These are phyloP conservation scores for Suaeda aralocaspica DNA, from an alignment of 148 eudicot species.

Conservation along the genomic window DNA sequence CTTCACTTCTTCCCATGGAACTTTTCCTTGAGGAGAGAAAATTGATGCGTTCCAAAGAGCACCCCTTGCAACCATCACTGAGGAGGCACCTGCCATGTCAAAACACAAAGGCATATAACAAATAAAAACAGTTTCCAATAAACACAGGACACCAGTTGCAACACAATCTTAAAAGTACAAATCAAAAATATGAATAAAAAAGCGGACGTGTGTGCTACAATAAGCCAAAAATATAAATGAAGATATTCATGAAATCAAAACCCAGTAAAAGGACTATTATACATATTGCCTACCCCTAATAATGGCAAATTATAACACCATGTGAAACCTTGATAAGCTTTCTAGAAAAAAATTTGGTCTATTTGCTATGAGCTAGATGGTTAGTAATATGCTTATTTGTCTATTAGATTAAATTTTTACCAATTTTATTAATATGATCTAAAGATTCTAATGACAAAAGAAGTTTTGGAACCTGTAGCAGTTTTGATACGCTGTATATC, in stretches of 20 bases:
- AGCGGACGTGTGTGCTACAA: neutral
- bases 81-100: conserved; percentile 60
- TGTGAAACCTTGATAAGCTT: neutral
- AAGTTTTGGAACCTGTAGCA: conserved; percentile 53
- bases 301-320: neutral
- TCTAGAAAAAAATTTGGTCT: neutral
- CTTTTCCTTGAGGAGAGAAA: conserved; percentile 64
- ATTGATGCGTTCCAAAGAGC: conserved; percentile 94
- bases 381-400: neutral
- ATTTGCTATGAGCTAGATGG: neutral
- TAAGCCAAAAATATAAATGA: neutral
- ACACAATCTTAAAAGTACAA: neutral
- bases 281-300: neutral
- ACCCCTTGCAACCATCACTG: conserved; percentile 90
- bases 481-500: conserved; percentile 61
- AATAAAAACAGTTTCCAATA: neutral
- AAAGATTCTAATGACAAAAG: neutral
- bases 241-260: neutral
- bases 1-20: conserved; percentile 74
- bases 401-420: neutral
- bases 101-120: neutral
- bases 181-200: neutral
- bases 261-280: neutral
- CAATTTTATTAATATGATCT: neutral
- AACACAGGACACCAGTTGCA: neutral